Evolutionary conservation across 805 yeast species (phyloP), one percentile per base, ranked within the genome.

Genomic region (Suhomyces tanzawaensis): DNA sequence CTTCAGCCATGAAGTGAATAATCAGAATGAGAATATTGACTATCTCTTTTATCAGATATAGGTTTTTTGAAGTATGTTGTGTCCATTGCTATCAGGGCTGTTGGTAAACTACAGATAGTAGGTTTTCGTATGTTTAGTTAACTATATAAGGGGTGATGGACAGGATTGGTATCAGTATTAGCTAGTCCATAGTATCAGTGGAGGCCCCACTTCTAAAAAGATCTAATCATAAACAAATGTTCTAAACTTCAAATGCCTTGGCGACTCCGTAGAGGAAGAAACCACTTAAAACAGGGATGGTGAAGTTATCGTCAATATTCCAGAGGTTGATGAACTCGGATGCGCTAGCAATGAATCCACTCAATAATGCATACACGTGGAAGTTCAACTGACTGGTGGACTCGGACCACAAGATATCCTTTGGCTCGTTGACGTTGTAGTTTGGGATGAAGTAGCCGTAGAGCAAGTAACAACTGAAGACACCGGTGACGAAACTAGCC

Each of bases 281-380:
- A 5, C 95, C 82, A 15, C 96, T 82, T 29, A 91, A 62, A 1
- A 87, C 87, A 5, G 99, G 99, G 42, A 93, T 91, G 32, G 98
- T 90, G 52, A 93, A 77, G 60, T 93, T 93, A 58, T 93, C 99
- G 61, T 93, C 99, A 62, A 90, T 66, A 29, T 77, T 79, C 41
- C 73, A 79, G 12, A 90, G 40, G 48, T 85, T 88, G 34, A 90
- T 76, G 21, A 89, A 87, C 69, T 93, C 99, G 32, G 95, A 81
- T 12, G 85, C 63, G 5, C 97, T 81, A 7, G 96, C 96, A 29
- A 88, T 77, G 14, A 88, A 52, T 0, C 98, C 99, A 49, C 82
- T 75, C 19, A 81, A 53, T 16, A 82, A 37, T 3, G 90, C 76
- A 42, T 81, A 69, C 2, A 63, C 53, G 29, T 66, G 69, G 31